Percentiles rank a stretch among this genome's conserved stretches.
Evolutionary conservation across 306 rosid genomes (phyloP).

Genomic region (Mucuna pruriens): DNA sequence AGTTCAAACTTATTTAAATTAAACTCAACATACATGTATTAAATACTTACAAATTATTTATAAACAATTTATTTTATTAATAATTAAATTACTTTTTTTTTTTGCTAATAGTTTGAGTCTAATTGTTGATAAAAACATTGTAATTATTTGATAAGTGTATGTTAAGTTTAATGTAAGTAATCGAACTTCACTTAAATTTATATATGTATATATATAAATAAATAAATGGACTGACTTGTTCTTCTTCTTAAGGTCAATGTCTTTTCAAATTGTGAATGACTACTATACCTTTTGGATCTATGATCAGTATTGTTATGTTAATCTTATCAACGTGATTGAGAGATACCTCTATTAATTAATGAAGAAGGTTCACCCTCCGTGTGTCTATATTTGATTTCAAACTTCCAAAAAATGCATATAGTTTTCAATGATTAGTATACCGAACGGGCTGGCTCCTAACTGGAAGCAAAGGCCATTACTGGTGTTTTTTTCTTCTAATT

Average conservation of each 20-base stretch:
- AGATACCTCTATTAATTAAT: conserved; percentile 7
- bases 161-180: no score
- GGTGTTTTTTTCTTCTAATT: conserved; percentile 15
- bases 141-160: no score
- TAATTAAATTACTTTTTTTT: no score
- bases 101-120: no score
- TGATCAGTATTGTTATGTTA: conserved; percentile 23
- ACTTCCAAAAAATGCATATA: conserved; percentile 25
- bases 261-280: conserved; percentile 49
- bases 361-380: conserved; percentile 28
- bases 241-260: conserved; percentile 33
- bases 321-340: conserved; percentile 46
- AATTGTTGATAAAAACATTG: no score
- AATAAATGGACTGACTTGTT: not conserved
- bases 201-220: no score
- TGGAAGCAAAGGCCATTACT: conserved; percentile 29
- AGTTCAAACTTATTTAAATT: no score
- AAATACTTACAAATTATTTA: no score
- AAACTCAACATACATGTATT: no score
- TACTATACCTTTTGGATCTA: conserved; percentile 9
- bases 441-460: conserved; percentile 36
- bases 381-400: conserved; percentile 33
- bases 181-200: no score
- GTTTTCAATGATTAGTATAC: conserved; percentile 29
- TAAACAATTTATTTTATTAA: no score